A percentile compares a stretch with the other conserved stretches of the same genome.
Evolutionary conservation across 208 protist species (phyloP).

Genomic region (Leishmania lainsoni): DNA sequence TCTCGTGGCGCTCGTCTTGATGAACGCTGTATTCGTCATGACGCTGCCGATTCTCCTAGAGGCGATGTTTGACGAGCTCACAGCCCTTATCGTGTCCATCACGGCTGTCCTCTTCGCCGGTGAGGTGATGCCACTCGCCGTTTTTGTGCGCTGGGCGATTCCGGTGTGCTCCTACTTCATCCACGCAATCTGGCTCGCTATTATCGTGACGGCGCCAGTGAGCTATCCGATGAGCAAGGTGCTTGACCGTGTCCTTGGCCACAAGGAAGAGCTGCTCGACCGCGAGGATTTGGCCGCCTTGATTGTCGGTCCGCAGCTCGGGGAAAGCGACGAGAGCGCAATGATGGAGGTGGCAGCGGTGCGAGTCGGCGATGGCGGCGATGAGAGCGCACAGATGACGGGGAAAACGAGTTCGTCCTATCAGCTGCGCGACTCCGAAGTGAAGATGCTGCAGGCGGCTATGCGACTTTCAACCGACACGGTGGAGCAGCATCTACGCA

Average conservation of each 20-base stretch:
- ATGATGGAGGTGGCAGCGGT: constrained; percentile 4
- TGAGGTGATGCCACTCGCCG: constrained; percentile 91
- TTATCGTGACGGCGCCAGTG: constrained; percentile 67
- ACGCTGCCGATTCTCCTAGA: constrained; percentile 85
- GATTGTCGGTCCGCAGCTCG: constrained; percentile 44
- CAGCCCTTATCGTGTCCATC: constrained; percentile 82
- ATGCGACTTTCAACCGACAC: constrained; percentile 71
- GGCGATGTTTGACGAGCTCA: constrained; percentile 57
- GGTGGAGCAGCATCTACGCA: constrained; percentile 64
- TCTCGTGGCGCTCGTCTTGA: constrained; percentile 85
- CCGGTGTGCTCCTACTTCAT: constrained; percentile 62
- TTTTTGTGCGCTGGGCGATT: constrained; percentile 86
- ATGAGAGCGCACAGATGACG: neutral
- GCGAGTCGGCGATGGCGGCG: neutral
- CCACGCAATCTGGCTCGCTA: constrained; percentile 67
- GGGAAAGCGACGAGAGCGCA: constrained; percentile 4
- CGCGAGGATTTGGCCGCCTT: constrained; percentile 76
- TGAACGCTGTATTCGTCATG: constrained; percentile 79
- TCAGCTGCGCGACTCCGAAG: constrained; percentile 62
- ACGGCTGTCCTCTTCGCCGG: constrained; percentile 87
- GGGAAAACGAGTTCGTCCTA: constrained; percentile 3
- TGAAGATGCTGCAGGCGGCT: constrained; percentile 73
- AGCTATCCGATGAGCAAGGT: constrained; percentile 82
- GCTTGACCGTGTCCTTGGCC: constrained; percentile 79
- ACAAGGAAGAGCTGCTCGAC: constrained; percentile 59